phyloP scores from a whole-genome alignment of 352 stramenopile genomes.

The Phytophthora tentaculata region DNA sequence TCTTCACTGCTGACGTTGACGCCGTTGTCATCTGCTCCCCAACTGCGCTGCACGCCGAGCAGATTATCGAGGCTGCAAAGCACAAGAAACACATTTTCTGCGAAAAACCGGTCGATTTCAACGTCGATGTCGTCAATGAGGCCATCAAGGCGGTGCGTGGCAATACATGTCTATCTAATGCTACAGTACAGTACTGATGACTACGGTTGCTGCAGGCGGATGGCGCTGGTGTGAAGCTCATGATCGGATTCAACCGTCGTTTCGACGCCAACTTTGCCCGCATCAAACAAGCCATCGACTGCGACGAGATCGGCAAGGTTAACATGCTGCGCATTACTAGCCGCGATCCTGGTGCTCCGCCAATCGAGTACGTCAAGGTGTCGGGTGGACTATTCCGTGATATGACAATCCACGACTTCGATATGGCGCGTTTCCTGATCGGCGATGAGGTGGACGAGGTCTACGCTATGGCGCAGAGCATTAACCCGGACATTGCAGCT shows the following conservation, averaged over 20 bases:
- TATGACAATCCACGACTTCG: constrained; percentile 97
- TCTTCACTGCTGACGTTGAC: constrained; percentile 94
- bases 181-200: too few species aligned
- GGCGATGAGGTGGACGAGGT: constrained; percentile 78
- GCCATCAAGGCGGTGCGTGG: constrained; percentile 54
- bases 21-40: constrained; percentile 97
- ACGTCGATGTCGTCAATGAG: constrained; percentile 65
- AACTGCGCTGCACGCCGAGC: constrained; percentile 92
- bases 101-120: constrained; percentile 95
- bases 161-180: too few species aligned
- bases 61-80: constrained; percentile 93
- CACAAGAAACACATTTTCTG: constrained; percentile 96
- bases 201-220: constrained; percentile 29
- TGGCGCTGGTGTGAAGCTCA: constrained; percentile 91
- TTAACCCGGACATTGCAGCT: constrained; percentile 66
- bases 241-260: constrained; percentile 94
- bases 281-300: constrained; percentile 80
- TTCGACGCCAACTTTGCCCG: constrained; percentile 95
- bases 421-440: constrained; percentile 94
- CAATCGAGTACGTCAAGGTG: constrained; percentile 51
- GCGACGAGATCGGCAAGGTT: constrained; percentile 90
- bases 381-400: constrained; percentile 94
- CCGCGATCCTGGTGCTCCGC: constrained; percentile 53
- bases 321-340: constrained; percentile 86
- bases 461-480: constrained; percentile 65